Base-by-base conservation (phyloP, 2,329 filamentous ascomycete species). In the Alternaria sp. region DNA sequence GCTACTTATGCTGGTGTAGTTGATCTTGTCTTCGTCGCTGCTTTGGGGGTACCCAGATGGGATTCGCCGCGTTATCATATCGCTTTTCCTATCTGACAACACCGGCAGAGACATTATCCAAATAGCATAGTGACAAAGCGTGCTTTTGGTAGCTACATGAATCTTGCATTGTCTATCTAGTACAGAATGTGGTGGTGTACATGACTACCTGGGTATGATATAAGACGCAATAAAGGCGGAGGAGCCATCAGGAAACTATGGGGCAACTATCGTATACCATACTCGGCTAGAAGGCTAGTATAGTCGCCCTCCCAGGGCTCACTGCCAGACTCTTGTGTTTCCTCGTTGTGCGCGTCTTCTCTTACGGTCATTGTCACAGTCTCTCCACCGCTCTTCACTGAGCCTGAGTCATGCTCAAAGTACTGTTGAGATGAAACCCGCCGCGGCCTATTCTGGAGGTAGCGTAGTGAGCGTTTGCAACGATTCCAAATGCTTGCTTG, bases 351-450 rank as follows among this genome's bases (percentile, higher is more conserved):
- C 15, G 14, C 30, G 18, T 37, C 30, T 51, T 6, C 20, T 21
- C 41, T 23, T 20, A 23, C 7, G 7, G 5, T 9, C 11, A 43
- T 15, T n/a, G 12, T 23, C 21, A 11, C 37, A 53, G 21, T 58
- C 50, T 58, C 37, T 30, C 59, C n/a, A 26, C 41, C 59, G 57
- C n/a, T 61, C 18, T 49, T 54, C 45, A 43, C 11, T 28, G 33
- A 37, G 2, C 12, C 5, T 18, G 33, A 37, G 6, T 20, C 21
- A 37, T 44, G 21, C 21, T 28, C 33, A n/a, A 50, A 28, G 47
- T 18, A 18, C 25, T 18, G 12, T 25, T 43, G 26, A 15, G 25
- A 11, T 33, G n/a, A 21, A n/a, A 12, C 41, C n/a, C 18, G 12
- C 33, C 44, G 45, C 18, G 10, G 11, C 9, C 5, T 11, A 3